Base-by-base conservation (phyloP, 2,329 filamentous ascomycete species). In the Elsinoe perseae region DNA sequence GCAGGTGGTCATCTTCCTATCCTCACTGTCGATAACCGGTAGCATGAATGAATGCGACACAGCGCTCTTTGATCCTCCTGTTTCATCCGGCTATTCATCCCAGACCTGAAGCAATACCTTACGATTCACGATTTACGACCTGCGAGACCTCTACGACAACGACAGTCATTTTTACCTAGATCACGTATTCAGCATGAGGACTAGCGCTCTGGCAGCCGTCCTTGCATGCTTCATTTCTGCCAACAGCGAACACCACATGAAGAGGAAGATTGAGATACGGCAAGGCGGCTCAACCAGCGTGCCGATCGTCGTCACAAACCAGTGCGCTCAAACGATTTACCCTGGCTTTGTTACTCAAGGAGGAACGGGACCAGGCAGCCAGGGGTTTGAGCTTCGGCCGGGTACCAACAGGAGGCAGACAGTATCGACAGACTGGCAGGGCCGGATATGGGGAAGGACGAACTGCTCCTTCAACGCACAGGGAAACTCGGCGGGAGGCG, bases 361-460 rank as follows among this genome's bases (percentile, higher is more conserved):
- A 46, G 88, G 88, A 20, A 80, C 79, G 12, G 84, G 84, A 0
- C 86, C 87, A 5, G 76, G 77, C 2, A 77, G 75, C 9, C 82
- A 80, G 18, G 89, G 87, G 18, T 93, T 92, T 66, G 77, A 82
- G 64, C 77, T 92, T 32, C 65, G 70, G 1, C 68, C 80, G 2
- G 82, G 84, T 43, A 73, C 77, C 30, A 82, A 77, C 55, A 80
- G 70, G 59, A 78, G 79, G 40, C 73, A 90, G 59, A 82, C 77
- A 54, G 86, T 93, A 21, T 80, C 83, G 9, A 74, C 79, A 50
- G 81, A 89, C 62, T 95, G 88, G 89, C 84, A 87, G 66, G 89
- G 89, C 8, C 81, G 89, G 55, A 76, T 93, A 25, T 93, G 88
- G 89, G 89, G 84, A 10, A 78, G 89, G 55, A 92, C 88, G 16